These are phyloP conservation scores for Brassica balearica DNA, from an alignment of 441 rosid genomes.

Conservation along the genomic window DNA sequence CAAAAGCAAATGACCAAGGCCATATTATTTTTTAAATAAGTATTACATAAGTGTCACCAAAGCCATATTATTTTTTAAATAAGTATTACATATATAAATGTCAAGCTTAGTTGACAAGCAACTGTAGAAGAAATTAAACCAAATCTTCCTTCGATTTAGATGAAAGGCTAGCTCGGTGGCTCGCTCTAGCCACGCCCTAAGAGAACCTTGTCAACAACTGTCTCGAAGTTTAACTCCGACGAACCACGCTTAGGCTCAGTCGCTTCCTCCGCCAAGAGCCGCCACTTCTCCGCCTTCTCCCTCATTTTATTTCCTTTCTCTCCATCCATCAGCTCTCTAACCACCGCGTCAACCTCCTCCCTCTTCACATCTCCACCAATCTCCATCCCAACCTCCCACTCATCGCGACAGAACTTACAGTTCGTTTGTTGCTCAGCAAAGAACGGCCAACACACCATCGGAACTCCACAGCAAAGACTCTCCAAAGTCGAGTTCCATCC, in stretches of 20 bases:
- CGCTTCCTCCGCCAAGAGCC: background rate
- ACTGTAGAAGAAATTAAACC: background rate
- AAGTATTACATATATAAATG: background rate
- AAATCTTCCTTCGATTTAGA: background rate
- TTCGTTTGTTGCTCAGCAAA: conserved; percentile 2
- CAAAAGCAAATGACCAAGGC: background rate
- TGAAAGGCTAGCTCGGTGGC: background rate
- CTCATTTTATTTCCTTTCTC: background rate
- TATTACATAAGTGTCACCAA: background rate
- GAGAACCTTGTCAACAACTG: conserved; percentile 40
- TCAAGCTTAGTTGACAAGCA: background rate
- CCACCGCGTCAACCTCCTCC: no score
- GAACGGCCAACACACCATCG: conserved; percentile 9
- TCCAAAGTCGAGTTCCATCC: conserved; percentile 5
- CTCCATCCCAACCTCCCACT: conserved; percentile 5
- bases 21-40: background rate
- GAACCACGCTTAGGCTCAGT: conserved; percentile 29
- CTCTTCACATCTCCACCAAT: no score
- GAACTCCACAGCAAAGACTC: background rate
- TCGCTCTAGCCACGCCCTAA: conserved; percentile 3
- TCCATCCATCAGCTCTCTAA: background rate
- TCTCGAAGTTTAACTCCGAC: conserved; percentile 40
- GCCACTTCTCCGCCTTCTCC: no score
- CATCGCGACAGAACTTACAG: background rate
- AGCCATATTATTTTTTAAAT: background rate